Conservation (phyloP, 805 yeast genomes). For the Candida gorgasii region DNA sequence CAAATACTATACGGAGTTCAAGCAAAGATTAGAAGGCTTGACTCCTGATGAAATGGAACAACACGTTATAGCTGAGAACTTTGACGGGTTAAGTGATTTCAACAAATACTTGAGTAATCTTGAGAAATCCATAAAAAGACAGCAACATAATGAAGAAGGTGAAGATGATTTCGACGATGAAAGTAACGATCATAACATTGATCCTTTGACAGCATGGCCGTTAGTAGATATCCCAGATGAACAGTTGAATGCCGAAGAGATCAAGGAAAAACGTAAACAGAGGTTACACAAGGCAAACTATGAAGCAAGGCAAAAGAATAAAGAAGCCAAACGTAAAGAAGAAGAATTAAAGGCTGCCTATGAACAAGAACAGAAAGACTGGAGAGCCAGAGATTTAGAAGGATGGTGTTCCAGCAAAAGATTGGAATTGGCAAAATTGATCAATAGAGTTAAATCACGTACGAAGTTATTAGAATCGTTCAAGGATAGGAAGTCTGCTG, state of each 20-base stretch:
- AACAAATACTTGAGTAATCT: constrained; percentile 62
- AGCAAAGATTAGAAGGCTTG: constrained; percentile 49
- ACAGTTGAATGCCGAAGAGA: constrained; percentile 72
- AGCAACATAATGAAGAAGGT: constrained; percentile 65
- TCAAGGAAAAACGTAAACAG: constrained; percentile 86
- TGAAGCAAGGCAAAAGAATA: constrained; percentile 84
- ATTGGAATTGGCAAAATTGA: constrained; percentile 54
- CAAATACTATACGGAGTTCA: constrained; percentile 64
- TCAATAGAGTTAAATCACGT: constrained; percentile 66
- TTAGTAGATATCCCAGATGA: constrained; percentile 83
- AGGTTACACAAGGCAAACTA: constrained; percentile 77
- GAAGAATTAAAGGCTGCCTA: constrained; percentile 59
- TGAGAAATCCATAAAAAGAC: constrained; percentile 68
- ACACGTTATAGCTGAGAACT: constrained; percentile 68
- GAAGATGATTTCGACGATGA: constrained; percentile 57
- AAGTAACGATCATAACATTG: constrained; percentile 32
- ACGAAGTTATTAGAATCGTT: constrained; percentile 72
- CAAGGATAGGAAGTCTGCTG: constrained; percentile 84
- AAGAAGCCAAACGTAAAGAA: constrained; percentile 72
- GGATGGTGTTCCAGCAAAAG: constrained; percentile 82
- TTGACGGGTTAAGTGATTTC: constrained; percentile 72
- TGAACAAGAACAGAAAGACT: constrained; percentile 65
- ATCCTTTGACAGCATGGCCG: constrained; percentile 63
- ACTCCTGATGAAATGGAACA: constrained; percentile 52
- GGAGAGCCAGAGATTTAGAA: constrained; percentile 72